Conservation (phyloP, 768 basidiomycete genomes). For the Mycena chlorophos region DNA sequence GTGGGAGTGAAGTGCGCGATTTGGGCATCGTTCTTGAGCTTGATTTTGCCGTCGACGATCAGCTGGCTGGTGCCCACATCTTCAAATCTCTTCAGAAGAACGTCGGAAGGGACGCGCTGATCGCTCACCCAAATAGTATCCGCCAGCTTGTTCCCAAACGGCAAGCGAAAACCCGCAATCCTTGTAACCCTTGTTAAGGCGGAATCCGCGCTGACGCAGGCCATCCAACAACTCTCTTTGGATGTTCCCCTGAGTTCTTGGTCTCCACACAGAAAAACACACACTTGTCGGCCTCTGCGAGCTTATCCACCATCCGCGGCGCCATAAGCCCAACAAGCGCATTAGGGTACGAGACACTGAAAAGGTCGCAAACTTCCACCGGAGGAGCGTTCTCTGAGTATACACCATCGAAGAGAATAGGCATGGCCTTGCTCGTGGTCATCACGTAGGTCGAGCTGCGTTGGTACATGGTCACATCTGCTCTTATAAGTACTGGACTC, state of each 20-base stretch:
- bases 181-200: constrained; percentile 49
- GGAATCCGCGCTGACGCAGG: constrained; percentile 59
- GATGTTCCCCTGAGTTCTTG: neutral
- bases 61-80: constrained; percentile 61
- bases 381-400: constrained; percentile 54
- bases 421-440: constrained; percentile 43
- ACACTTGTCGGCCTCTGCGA: constrained; percentile 60
- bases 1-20: constrained; percentile 45
- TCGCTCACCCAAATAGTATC: constrained; percentile 64
- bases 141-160: constrained; percentile 52
- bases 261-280: constrained; percentile 9
- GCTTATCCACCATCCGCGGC: constrained; percentile 35
- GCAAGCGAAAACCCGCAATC: constrained; percentile 52
- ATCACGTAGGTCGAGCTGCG: constrained; percentile 60
- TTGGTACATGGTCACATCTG: constrained; percentile 62
- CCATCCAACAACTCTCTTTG: constrained; percentile 53
- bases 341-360: constrained; percentile 50
- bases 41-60: constrained; percentile 68
- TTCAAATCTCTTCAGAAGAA: constrained; percentile 18
- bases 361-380: constrained; percentile 49
- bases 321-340: constrained; percentile 37
- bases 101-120: neutral
- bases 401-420: constrained; percentile 29
- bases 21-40: constrained; percentile 60
- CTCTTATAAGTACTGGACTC: too few relatives aligned